Conservation (phyloP, 1,139 yeast species). For the Citeromyces siamensis region DNA sequence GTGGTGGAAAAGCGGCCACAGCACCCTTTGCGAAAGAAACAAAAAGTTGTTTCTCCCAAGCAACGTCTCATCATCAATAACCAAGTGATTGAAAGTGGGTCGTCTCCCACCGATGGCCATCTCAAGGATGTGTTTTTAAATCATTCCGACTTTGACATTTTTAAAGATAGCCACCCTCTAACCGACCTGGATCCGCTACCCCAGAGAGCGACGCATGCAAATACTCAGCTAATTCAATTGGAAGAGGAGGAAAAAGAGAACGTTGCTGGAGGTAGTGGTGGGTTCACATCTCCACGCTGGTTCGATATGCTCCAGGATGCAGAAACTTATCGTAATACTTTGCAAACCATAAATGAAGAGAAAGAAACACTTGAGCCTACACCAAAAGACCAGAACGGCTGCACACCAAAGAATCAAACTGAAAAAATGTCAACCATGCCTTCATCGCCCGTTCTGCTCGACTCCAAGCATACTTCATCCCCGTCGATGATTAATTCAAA, state of each 20-base stretch:
- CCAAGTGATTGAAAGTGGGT: conserved; percentile 2
- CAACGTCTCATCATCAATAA: conserved; percentile 4
- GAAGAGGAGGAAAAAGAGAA: conserved; percentile 8
- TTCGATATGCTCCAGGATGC: conserved; percentile 2
- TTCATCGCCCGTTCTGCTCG: conserved; percentile 3
- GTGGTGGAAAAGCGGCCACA: neutral
- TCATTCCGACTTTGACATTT: conserved; percentile 3
- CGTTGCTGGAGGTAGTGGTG: conserved; percentile 4
- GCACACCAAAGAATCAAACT: neutral
- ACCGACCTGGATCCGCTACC: conserved; percentile 18
- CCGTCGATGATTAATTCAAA: conserved; percentile 1
- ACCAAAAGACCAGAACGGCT: conserved; percentile 3
- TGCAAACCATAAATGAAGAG: conserved; percentile 1
- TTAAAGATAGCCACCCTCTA: conserved; percentile 11
- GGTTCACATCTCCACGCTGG: conserved; percentile 1
- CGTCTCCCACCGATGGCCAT: neutral
- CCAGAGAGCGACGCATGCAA: conserved; percentile 6
- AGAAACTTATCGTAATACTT: conserved; percentile 1
- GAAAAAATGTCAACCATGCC: conserved; percentile 5
- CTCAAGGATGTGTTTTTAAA: neutral
- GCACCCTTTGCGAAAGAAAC: neutral
- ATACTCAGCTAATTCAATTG: conserved; percentile 7
- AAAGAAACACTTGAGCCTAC: conserved; percentile 1
- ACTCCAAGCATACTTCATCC: conserved; percentile 2
- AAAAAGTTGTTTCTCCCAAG: conserved; percentile 3